Base-by-base conservation (phyloP, 2,329 filamentous ascomycete species). In the Pyricularia pennisetigena region DNA sequence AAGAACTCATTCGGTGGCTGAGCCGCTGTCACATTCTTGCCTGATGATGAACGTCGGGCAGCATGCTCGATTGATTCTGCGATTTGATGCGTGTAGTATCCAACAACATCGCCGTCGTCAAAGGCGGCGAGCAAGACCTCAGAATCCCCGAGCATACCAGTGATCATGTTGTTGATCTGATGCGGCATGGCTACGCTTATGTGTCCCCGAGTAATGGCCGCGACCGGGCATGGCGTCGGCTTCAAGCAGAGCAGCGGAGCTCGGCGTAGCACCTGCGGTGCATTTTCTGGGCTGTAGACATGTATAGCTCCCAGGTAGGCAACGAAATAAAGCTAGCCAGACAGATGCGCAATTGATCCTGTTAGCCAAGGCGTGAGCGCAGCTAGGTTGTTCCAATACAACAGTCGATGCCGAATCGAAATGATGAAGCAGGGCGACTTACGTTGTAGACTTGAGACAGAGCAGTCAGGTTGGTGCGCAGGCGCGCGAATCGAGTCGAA, bases 51-150 rank as follows among this genome's bases (percentile, higher is more conserved):
- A 70, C 69, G 41, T 67, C 69, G 70, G 3, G 68, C 66, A 14
- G 71, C 72, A 64, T 74, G 49, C 26, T 70, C 68, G 30, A 89
- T 76, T 57, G 79, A 80, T 14, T 80, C 78, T 32, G 76, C 79
- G 68, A 88, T 81, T 7, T 77, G 79, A 65, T 82, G 82, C 0
- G 87, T 89, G 73, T 90, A 88, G 76, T 91, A 94, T 7, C 85
- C 90, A 64, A 87, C 80, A 2, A 93, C 85, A 74, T 94, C 91
- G 7, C 92, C 92, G 70, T 93, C 90, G 72, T 94, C 92, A 69
- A 86, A 92, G 49, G 82, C 85, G 62, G 88, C 79, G 4, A 92
- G 76, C 5, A 94, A 72, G 32, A 93, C 84, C 76, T 95, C 92
- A 66, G 90, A 81, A 7, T 83, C 78, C 0, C 92, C 92, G 14